These are phyloP conservation scores for Solanum gracilifrons DNA, from an alignment of 257 asterid species.

Conservation along the genomic window DNA sequence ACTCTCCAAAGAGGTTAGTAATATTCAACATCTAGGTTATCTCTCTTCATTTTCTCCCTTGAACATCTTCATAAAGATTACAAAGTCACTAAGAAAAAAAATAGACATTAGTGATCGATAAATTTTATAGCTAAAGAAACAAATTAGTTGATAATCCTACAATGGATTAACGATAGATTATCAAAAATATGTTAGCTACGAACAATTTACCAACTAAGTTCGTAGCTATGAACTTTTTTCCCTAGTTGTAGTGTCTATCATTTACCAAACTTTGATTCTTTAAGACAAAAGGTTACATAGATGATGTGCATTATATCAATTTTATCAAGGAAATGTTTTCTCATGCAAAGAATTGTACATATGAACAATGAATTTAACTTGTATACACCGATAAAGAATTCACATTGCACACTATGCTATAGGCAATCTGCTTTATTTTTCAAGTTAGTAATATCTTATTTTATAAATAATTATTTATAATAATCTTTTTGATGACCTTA, in stretches of 20 bases:
- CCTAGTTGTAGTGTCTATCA: background rate
- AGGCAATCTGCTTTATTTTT: background rate
- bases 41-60: background rate
- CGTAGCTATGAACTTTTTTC: background rate
- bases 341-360: background rate
- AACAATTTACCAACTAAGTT: background rate
- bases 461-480: background rate
- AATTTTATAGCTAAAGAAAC: background rate
- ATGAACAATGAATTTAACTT: background rate
- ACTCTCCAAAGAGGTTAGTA: slow-evolving; percentile 44
- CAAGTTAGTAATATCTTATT: background rate
- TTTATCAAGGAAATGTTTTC: background rate
- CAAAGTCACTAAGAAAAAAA: background rate
- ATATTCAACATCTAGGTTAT: background rate
- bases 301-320: background rate
- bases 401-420: no score
- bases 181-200: background rate
- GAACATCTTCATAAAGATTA: background rate
- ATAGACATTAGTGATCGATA: background rate
- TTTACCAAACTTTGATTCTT: background rate
- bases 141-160: background rate
- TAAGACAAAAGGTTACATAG: background rate
- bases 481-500: background rate
- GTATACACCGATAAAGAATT: background rate
- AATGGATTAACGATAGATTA: background rate